phyloP scores from a whole-genome alignment of 2,329 filamentous ascomycete species.

The Colletotrichum tabaci region DNA sequence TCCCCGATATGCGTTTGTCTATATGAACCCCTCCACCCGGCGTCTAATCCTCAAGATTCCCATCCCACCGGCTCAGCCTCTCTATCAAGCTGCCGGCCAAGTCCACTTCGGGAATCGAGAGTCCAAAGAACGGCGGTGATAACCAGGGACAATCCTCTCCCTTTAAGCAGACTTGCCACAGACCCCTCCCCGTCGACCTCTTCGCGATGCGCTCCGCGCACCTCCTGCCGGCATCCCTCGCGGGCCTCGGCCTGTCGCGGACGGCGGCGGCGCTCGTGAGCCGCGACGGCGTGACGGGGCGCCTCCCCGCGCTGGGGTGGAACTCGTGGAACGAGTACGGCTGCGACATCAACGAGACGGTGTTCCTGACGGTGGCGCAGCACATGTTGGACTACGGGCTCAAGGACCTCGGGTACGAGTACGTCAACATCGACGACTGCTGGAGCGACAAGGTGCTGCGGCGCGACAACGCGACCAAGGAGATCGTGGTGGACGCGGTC shows the following conservation, averaged over 20 bases:
- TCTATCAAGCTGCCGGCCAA: background rate
- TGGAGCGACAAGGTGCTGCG: slow-evolving; percentile 62
- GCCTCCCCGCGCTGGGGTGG: slow-evolving; percentile 61
- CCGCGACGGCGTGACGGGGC: slow-evolving; percentile 42
- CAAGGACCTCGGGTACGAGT: slow-evolving; percentile 68
- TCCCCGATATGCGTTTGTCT: background rate
- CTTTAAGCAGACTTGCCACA: slow-evolving; percentile 5
- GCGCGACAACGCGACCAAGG: slow-evolving; percentile 58
- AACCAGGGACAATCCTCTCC: background rate
- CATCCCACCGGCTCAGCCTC: slow-evolving; percentile 13
- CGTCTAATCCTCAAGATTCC: no score
- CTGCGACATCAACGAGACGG: slow-evolving; percentile 65
- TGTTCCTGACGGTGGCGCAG: slow-evolving; percentile 63
- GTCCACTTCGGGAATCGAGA: background rate
- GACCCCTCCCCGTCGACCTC: background rate
- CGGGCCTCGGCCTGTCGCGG: slow-evolving; percentile 25
- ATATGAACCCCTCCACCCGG: slow-evolving; percentile 14
- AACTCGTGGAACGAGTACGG: slow-evolving; percentile 68
- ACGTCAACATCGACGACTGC: slow-evolving; percentile 76
- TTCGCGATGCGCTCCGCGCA: slow-evolving; percentile 14
- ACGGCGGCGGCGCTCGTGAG: slow-evolving; percentile 37
- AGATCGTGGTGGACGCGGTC: slow-evolving; percentile 61
- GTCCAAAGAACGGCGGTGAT: background rate
- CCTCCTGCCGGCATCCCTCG: slow-evolving; percentile 3
- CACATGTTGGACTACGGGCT: slow-evolving; percentile 65